phyloP scores from a whole-genome alignment of 345 rosid species.

The Sapria himalayana region DNA sequence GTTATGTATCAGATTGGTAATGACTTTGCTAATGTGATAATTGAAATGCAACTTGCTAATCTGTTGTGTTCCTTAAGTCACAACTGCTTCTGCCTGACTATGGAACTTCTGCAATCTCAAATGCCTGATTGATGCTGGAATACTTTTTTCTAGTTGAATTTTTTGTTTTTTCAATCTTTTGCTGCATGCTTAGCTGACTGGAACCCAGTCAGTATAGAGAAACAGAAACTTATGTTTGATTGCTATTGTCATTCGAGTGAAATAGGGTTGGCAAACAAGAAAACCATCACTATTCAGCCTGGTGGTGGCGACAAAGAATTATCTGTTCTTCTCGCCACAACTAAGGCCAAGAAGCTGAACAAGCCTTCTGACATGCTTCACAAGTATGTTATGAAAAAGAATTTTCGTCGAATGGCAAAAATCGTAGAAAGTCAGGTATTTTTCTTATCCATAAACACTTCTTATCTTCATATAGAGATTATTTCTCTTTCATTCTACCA shows the following conservation, averaged over 20 bases:
- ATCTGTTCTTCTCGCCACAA: conserved; percentile 44
- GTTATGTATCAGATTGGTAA: too few relatives aligned
- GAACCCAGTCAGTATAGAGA: too few relatives aligned
- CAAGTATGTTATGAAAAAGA: conserved; percentile 45
- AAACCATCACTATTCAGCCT: conserved; percentile 55
- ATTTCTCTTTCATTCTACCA: too few relatives aligned
- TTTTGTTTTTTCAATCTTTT: not conserved
- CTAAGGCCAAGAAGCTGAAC: conserved; percentile 58
- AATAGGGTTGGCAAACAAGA: conserved; percentile 62
- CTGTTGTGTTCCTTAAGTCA: too few relatives aligned
- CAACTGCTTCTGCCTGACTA: too few relatives aligned
- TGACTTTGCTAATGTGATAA: too few relatives aligned
- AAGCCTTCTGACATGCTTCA: conserved; percentile 30
- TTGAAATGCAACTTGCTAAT: too few relatives aligned
- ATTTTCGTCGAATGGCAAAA: conserved; percentile 51
- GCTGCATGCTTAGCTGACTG: too few relatives aligned
- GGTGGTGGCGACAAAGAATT: conserved; percentile 42
- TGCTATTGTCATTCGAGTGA: not conserved
- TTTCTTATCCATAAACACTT: not conserved
- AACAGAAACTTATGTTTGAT: too few relatives aligned
- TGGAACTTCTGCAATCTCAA: too few relatives aligned
- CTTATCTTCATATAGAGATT: too few relatives aligned
- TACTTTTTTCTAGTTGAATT: not conserved
- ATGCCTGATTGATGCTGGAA: too few relatives aligned
- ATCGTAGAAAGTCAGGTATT: conserved; percentile 43